Percentiles rank a stretch among this genome's conserved stretches.
These are phyloP conservation scores for Teratosphaeria destructans DNA, from an alignment of 2,329 filamentous ascomycete genomes.

Conservation along the genomic window DNA sequence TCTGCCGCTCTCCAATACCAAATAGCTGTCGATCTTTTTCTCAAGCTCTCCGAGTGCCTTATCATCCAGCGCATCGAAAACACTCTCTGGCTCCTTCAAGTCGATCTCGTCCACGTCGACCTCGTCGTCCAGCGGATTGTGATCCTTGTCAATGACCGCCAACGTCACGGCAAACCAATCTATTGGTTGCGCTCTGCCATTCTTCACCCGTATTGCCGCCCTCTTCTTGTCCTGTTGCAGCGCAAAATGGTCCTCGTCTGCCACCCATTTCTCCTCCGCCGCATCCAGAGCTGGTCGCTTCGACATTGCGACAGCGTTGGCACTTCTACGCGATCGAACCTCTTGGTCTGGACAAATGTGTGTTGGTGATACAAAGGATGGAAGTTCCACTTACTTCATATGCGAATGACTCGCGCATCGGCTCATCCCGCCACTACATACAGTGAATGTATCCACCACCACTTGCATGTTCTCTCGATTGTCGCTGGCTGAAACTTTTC, in stretches of 20 bases:
- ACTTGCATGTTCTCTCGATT: background rate
- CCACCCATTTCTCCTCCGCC: constrained; percentile 59
- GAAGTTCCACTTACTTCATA: background rate
- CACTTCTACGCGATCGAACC: background rate
- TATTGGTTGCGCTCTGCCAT: constrained; percentile 81
- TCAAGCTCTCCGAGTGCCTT: constrained; percentile 64
- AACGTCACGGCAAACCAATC: constrained; percentile 89
- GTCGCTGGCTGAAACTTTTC: too few species aligned
- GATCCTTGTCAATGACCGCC: constrained; percentile 74
- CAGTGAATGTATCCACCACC: background rate
- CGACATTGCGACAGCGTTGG: constrained; percentile 14
- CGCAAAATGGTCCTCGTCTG: constrained; percentile 92
- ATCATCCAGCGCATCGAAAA: constrained; percentile 62
- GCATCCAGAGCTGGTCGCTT: constrained; percentile 34
- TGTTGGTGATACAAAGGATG: background rate
- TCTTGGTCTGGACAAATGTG: background rate
- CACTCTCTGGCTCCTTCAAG: constrained; percentile 67
- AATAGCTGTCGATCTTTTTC: constrained; percentile 69
- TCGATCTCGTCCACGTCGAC: constrained; percentile 63
- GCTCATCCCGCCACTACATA: background rate
- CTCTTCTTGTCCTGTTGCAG: constrained; percentile 97
- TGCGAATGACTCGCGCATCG: background rate
- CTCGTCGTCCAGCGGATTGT: constrained; percentile 72
- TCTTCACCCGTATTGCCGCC: constrained; percentile 85
- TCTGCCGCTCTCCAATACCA: constrained; percentile 66